Percentiles rank a stretch among this genome's conserved stretches.
These are phyloP conservation scores for Eustoma russellianum DNA, from an alignment of 257 asterid genomes.

Conservation along the genomic window DNA sequence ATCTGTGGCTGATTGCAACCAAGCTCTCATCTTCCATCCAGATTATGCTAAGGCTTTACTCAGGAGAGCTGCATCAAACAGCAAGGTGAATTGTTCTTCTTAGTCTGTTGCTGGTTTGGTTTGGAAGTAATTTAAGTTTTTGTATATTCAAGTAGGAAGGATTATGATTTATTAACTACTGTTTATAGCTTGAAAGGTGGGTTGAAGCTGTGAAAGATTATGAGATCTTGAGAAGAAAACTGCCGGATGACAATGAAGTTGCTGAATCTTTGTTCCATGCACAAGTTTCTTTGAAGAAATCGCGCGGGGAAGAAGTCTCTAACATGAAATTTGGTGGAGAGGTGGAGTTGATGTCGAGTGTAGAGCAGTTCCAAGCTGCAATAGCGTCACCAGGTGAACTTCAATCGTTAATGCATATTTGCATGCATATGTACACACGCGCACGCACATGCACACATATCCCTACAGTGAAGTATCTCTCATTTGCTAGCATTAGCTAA, in stretches of 20 bases:
- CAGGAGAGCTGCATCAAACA: constrained; percentile 77
- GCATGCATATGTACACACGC: no score
- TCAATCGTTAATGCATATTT: not conserved
- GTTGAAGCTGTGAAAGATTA: constrained; percentile 83
- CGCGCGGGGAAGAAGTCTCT: constrained; percentile 68
- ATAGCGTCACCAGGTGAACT: constrained; percentile 61
- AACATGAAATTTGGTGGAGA: constrained; percentile 79
- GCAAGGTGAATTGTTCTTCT: constrained; percentile 39
- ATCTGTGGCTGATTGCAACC: constrained; percentile 74
- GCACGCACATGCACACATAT: no score
- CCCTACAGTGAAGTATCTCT: no score
- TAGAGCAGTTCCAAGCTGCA: constrained; percentile 77
- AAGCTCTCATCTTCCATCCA: constrained; percentile 73
- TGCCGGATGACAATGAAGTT: constrained; percentile 59
- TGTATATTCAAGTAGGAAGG: not conserved
- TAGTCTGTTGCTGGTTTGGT: not conserved
- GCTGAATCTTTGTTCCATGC: constrained; percentile 77
- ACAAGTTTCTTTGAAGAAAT: constrained; percentile 61
- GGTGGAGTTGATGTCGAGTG: constrained; percentile 52
- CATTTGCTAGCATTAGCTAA: constrained; percentile 9
- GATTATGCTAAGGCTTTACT: constrained; percentile 75
- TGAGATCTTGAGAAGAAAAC: constrained; percentile 56
- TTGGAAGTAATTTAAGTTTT: not conserved
- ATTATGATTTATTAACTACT: not conserved
- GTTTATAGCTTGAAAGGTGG: constrained; percentile 77